These are phyloP conservation scores for Metarhizium guizhouense DNA, from an alignment of 2,329 filamentous ascomycete species.

Conservation along the genomic window DNA sequence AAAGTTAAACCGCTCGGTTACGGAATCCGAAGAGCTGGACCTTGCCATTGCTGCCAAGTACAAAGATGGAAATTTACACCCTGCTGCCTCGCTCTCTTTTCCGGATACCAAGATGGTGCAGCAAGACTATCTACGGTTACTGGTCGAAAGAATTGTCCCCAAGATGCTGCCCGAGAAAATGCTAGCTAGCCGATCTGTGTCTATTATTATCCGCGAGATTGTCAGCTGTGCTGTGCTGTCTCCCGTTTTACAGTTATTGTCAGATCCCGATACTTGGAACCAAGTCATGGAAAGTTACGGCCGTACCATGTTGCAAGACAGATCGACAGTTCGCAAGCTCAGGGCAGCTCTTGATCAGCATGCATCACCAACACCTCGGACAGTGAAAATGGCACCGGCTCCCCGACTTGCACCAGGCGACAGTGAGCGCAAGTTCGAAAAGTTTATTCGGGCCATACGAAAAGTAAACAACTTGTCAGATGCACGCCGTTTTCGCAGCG, in stretches of 20 bases:
- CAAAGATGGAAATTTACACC: constrained; percentile 77
- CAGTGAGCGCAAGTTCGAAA: constrained; percentile 86
- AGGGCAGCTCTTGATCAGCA: constrained; percentile 90
- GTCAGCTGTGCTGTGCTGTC: constrained; percentile 86
- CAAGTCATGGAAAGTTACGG: constrained; percentile 88
- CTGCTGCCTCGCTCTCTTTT: constrained; percentile 73
- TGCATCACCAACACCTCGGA: constrained; percentile 68
- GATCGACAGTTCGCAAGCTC: constrained; percentile 87
- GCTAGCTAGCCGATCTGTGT: constrained; percentile 71
- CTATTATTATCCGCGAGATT: constrained; percentile 76
- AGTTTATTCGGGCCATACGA: constrained; percentile 82
- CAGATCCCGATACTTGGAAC: constrained; percentile 96
- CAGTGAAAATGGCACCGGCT: constrained; percentile 56
- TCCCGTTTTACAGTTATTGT: constrained; percentile 69
- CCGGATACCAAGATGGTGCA: constrained; percentile 78
- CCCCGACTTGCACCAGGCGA: constrained; percentile 75
- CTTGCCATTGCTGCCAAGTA: constrained; percentile 94
- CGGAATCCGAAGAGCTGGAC: constrained; percentile 93
- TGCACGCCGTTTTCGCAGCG: constrained; percentile 82
- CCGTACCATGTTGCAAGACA: constrained; percentile 80
- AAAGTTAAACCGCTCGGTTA: constrained; percentile 80
- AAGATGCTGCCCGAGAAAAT: constrained; percentile 64
- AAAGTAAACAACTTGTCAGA: constrained; percentile 89
- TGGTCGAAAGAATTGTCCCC: constrained; percentile 66
- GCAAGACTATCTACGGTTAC: constrained; percentile 76